A percentile compares a stretch with the other conserved stretches of the same genome.
Evolutionary conservation across 2,329 filamentous ascomycete species (phyloP).

Genomic region (Magnaporthiopsis poae): DNA sequence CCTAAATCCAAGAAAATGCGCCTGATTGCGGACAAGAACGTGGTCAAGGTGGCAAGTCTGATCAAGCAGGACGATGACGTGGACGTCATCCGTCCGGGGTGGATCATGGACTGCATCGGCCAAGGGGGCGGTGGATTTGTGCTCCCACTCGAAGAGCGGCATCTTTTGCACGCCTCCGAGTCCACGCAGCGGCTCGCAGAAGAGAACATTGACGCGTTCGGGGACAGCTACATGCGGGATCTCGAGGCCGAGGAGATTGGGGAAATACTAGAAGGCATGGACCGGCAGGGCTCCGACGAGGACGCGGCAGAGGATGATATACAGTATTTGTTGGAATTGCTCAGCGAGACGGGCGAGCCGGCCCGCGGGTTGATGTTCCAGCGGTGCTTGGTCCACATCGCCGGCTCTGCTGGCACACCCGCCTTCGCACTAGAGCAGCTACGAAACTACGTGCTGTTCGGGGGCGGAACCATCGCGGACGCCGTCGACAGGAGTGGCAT

Average conservation of each 20-base stretch:
- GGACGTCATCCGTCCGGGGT: conserved; percentile 68
- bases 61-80: conserved; percentile 53
- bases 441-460: conserved; percentile 56
- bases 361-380: conserved; percentile 46
- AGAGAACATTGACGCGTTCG: conserved; percentile 61
- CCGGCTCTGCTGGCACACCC: conserved; percentile 14
- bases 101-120: conserved; percentile 74
- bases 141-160: conserved; percentile 50
- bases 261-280: conserved; percentile 28
- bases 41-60: conserved; percentile 73
- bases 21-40: conserved; percentile 68
- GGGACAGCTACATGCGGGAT: conserved; percentile 75
- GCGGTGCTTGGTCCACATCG: conserved; percentile 33
- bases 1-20: conserved; percentile 50
- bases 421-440: conserved; percentile 28
- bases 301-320: neutral
- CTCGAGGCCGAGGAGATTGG: conserved; percentile 24
- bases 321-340: neutral
- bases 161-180: conserved; percentile 62
- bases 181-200: conserved; percentile 44
- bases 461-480: conserved; percentile 49
- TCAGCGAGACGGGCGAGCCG: neutral
- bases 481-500: conserved; percentile 41
- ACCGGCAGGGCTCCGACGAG: conserved; percentile 2
- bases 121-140: conserved; percentile 47